Base-by-base conservation (phyloP, 2,329 filamentous ascomycete species). In the Alternaria arborescens region DNA sequence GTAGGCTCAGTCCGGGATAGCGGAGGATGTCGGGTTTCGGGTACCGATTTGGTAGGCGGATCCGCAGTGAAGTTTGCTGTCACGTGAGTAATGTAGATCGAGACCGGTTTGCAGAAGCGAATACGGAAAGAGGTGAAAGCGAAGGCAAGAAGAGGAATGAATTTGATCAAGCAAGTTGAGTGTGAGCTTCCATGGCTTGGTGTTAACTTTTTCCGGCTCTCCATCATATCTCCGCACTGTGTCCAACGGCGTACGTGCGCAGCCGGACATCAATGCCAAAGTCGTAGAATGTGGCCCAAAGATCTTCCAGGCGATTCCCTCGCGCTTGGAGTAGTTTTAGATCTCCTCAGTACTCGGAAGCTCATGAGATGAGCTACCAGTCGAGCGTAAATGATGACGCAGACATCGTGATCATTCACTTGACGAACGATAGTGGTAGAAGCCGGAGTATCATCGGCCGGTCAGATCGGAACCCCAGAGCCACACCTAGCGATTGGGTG, bases 161-260 rank as follows among this genome's bases (percentile, higher is more conserved):
- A 28, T 0, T 4, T 22, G 30, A 36, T 3, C 16, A 40, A 20
- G 11, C 12, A 30, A 24, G 10, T 3, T 28, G 22, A 11, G 3
- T 24, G 22, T 40, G 22, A 18, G 34, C 42, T 34, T 41, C 28
- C 42, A 55, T 28, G 42, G 0, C 18, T 36, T 22, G 26, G 18
- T 36, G 5, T 53, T 60, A 36, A 30, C 26, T 28, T 32, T 26
- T 60, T 41, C 44, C 60, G 60, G 60, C 52, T 62, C 60, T 62
- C 60, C 60, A 59, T 58, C 22, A 18, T 38, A 48, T 51, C 52
- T 62, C 60, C 60, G 60, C 36, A 55, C 11, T 16, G n/a, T 41
- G 34, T 32, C n/a, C 22, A 43, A 48, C 52, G 22, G 26, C 47
- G 28, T 32, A 20, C 28, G 30, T 52, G 40, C 47, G 41, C 41